phyloP scores from a whole-genome alignment of 2,329 filamentous ascomycete species.

The Apiospora koreana region DNA sequence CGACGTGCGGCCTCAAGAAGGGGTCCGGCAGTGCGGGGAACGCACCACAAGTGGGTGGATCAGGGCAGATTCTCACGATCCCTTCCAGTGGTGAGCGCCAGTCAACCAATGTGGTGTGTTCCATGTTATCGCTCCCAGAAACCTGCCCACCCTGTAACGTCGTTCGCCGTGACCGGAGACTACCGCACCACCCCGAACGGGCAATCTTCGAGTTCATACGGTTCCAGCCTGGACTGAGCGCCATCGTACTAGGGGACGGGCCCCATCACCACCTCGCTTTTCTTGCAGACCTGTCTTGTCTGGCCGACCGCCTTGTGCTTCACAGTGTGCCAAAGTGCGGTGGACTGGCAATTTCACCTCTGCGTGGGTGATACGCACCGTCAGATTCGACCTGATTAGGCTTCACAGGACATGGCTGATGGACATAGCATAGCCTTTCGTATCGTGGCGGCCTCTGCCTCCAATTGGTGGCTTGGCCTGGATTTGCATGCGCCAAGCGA shows the following conservation, averaged over 20 bases:
- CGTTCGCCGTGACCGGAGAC: slow-evolving; percentile 7
- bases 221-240: neutral
- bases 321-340: neutral
- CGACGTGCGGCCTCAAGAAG: neutral
- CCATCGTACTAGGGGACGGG: neutral
- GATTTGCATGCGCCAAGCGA: neutral
- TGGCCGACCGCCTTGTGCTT: neutral
- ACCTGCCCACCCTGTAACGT: slow-evolving; percentile 5
- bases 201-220: neutral
- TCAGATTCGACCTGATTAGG: neutral
- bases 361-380: slow-evolving; percentile 4
- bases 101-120: slow-evolving; percentile 7
- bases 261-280: neutral
- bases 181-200: neutral
- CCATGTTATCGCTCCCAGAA: slow-evolving; percentile 2
- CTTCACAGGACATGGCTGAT: neutral
- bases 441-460: neutral
- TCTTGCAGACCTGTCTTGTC: neutral
- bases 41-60: slow-evolving; percentile 3
- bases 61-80: slow-evolving; percentile 8
- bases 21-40: slow-evolving; percentile 5
- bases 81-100: slow-evolving; percentile 8
- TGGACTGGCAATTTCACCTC: neutral
- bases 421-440: neutral
- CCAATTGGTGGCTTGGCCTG: neutral